phyloP scores from a whole-genome alignment of 148 eudicot species.

The Chenopodium berlandieri region DNA sequence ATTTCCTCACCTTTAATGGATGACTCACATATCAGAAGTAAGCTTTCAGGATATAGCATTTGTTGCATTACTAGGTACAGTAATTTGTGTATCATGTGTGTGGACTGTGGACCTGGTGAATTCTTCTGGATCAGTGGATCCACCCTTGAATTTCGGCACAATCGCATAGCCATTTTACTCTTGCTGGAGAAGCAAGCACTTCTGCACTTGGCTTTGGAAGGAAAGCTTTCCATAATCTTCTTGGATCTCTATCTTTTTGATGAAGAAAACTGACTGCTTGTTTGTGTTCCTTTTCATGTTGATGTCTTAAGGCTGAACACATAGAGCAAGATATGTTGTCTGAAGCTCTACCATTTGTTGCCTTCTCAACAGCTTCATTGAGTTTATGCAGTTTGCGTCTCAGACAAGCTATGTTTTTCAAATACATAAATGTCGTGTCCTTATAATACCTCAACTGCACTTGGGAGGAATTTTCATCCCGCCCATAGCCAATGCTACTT shows the following conservation, averaged over 20 bases:
- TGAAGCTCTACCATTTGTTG: neutral
- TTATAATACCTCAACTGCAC: neutral
- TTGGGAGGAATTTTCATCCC: neutral
- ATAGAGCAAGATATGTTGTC: neutral
- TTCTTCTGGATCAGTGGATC: neutral
- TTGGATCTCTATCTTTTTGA: neutral
- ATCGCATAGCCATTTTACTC: neutral
- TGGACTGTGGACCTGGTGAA: neutral
- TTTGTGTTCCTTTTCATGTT: neutral
- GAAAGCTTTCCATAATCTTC: neutral
- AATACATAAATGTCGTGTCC: neutral
- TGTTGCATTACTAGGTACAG: neutral
- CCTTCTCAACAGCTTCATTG: neutral
- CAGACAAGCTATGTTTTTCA: neutral
- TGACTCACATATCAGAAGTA: neutral
- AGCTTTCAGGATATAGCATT: neutral
- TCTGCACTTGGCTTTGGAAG: neutral
- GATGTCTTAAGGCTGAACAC: neutral
- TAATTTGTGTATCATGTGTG: neutral
- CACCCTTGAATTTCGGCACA: neutral
- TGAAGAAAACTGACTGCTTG: neutral
- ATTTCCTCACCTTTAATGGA: neutral
- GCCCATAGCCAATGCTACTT: neutral
- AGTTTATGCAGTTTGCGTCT: neutral
- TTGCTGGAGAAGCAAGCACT: neutral